A percentile compares a stretch with the other conserved stretches of the same genome.
Conservation (phyloP, 2,329 filamentous ascomycete species). For the Xylaria sp. region DNA sequence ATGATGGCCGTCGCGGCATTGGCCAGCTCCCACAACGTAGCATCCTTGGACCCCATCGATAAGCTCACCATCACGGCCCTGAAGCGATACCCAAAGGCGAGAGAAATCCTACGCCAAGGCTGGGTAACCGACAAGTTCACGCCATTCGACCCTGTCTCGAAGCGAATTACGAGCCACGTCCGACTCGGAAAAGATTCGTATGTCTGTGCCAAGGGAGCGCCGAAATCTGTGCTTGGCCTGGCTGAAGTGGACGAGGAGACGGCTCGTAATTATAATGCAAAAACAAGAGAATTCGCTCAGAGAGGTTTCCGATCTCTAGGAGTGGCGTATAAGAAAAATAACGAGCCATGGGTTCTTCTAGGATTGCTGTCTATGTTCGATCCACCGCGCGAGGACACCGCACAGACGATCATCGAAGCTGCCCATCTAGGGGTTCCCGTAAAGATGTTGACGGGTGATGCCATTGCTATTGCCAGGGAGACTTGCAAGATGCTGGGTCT, state of each 20-base stretch:
- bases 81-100: slow-evolving; percentile 70
- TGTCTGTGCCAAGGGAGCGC: slow-evolving; percentile 71
- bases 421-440: slow-evolving; percentile 71
- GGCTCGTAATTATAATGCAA: slow-evolving; percentile 62
- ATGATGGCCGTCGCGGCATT: slow-evolving; percentile 78
- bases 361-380: slow-evolving; percentile 78
- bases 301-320: slow-evolving; percentile 77
- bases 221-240: slow-evolving; percentile 67
- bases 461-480: slow-evolving; percentile 74
- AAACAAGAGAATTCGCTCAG: slow-evolving; percentile 69
- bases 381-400: slow-evolving; percentile 71
- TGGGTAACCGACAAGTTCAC: slow-evolving; percentile 76
- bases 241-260: slow-evolving; percentile 62
- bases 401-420: slow-evolving; percentile 71
- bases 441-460: slow-evolving; percentile 79
- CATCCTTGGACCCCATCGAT: slow-evolving; percentile 73
- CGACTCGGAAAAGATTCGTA: slow-evolving; percentile 65
- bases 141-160: slow-evolving; percentile 73
- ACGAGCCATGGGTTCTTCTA: slow-evolving; percentile 67
- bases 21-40: slow-evolving; percentile 73
- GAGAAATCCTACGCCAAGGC: slow-evolving; percentile 67
- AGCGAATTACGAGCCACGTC: slow-evolving; percentile 69
- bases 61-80: slow-evolving; percentile 73
- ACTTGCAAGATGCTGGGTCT: slow-evolving; percentile 78
- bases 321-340: slow-evolving; percentile 73